Evolutionary conservation across 495 filamentous ascomycete genomes (phyloP).

Genomic region (Penicillium argentinense): DNA sequence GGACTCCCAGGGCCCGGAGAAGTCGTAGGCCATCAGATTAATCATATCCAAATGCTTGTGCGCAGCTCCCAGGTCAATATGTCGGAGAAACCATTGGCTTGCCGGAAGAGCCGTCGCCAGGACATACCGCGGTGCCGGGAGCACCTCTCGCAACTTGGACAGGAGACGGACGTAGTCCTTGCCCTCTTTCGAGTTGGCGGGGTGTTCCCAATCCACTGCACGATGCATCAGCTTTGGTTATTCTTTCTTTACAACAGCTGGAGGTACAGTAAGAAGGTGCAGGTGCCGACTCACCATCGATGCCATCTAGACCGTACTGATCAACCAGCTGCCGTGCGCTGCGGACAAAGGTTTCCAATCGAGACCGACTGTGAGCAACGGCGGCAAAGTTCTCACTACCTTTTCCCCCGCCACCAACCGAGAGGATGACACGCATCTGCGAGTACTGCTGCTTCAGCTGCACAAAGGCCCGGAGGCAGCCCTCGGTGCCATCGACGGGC

Average conservation of each 20-base stretch:
- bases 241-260: background rate
- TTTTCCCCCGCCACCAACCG: slow-evolving; percentile 79
- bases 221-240: background rate
- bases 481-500: slow-evolving; percentile 73
- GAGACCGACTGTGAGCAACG: slow-evolving; percentile 61
- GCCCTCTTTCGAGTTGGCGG: slow-evolving; percentile 66
- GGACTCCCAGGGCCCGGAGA: slow-evolving; percentile 74
- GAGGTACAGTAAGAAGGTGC: background rate
- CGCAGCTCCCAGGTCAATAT: slow-evolving; percentile 70
- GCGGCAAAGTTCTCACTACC: slow-evolving; percentile 76
- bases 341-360: slow-evolving; percentile 69
- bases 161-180: slow-evolving; percentile 72
- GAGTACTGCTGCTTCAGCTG: slow-evolving; percentile 71
- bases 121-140: slow-evolving; percentile 73
- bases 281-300: slow-evolving; percentile 63
- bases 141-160: slow-evolving; percentile 61
- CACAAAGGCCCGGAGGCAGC: slow-evolving; percentile 73
- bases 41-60: slow-evolving; percentile 71
- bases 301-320: slow-evolving; percentile 76
- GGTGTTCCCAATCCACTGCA: slow-evolving; percentile 91
- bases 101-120: slow-evolving; percentile 84
- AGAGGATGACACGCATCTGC: slow-evolving; percentile 78
- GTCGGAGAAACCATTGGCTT: slow-evolving; percentile 66
- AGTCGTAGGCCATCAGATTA: slow-evolving; percentile 87
- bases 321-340: slow-evolving; percentile 72